A percentile compares a stretch with the other conserved stretches of the same genome.
phyloP scores from a whole-genome alignment of 768 basidiomycete species.

The Gloeopeniophorella convolvens region DNA sequence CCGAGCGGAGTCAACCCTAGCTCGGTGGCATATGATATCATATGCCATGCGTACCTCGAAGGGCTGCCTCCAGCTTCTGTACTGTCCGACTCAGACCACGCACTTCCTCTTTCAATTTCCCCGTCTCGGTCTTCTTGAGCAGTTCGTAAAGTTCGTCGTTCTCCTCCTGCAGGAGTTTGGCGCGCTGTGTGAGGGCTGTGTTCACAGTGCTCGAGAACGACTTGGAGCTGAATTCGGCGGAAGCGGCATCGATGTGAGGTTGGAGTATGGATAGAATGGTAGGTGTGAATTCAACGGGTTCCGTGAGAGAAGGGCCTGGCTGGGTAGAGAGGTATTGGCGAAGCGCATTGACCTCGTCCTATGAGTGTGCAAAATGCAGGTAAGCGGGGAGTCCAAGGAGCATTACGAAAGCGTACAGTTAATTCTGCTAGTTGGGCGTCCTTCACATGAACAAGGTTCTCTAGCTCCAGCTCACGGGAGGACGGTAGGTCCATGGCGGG shows the following conservation, averaged over 20 bases:
- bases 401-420: constrained; percentile 44
- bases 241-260: constrained; percentile 52
- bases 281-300: constrained; percentile 64
- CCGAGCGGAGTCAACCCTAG: constrained; percentile 7
- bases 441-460: constrained; percentile 66
- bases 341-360: constrained; percentile 72
- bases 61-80: constrained; percentile 62
- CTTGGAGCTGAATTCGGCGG: constrained; percentile 25
- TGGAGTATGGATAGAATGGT: constrained; percentile 61
- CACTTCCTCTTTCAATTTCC: constrained; percentile 77
- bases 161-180: constrained; percentile 71
- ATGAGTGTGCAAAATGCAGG: constrained; percentile 20
- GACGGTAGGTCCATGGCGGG: constrained; percentile 61
- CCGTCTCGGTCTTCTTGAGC: constrained; percentile 67
- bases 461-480: constrained; percentile 74
- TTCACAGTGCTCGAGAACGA: constrained; percentile 47
- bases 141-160: constrained; percentile 82
- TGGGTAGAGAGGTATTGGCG: constrained; percentile 60
- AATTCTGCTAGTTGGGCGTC: constrained; percentile 68
- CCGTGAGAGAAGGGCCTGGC: constrained; percentile 51
- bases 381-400: neutral
- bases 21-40: neutral
- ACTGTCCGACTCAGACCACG: constrained; percentile 62
- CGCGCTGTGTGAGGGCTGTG: constrained; percentile 70
- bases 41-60: constrained; percentile 51